A percentile compares a stretch with the other conserved stretches of the same genome.
Evolutionary conservation across 2,329 filamentous ascomycete genomes (phyloP).

Genomic region (Cercospora brassicicola): DNA sequence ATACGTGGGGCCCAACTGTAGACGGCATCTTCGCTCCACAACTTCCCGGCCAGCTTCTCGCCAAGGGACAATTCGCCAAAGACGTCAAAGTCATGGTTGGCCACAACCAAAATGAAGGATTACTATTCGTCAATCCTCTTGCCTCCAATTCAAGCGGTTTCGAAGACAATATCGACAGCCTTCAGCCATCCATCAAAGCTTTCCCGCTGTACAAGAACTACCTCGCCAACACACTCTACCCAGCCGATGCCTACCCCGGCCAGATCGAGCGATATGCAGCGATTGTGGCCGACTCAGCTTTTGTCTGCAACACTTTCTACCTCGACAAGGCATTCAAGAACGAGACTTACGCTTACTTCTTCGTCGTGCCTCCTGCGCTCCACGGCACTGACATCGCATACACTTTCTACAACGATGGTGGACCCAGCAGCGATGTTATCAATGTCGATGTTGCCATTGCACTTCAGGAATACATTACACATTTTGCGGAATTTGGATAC

Average conservation of each 20-base stretch:
- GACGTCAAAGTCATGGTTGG: slow-evolving; percentile 48
- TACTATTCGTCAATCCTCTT: slow-evolving; percentile 46
- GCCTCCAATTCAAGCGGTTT: slow-evolving; percentile 42
- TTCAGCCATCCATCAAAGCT: slow-evolving; percentile 35
- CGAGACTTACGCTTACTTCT: slow-evolving; percentile 54
- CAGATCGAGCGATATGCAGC: slow-evolving; percentile 47
- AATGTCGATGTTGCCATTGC: slow-evolving; percentile 40
- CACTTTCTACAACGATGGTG: slow-evolving; percentile 51
- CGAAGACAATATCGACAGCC: slow-evolving; percentile 34
- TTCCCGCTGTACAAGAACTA: slow-evolving; percentile 39
- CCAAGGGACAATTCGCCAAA: slow-evolving; percentile 48
- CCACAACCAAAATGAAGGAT: slow-evolving; percentile 50
- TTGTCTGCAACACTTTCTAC: slow-evolving; percentile 56
- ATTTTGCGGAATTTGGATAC: slow-evolving; percentile 44
- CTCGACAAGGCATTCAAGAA: slow-evolving; percentile 51
- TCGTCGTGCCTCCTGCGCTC: slow-evolving; percentile 54
- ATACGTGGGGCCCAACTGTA: slow-evolving; percentile 47
- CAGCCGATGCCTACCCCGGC: slow-evolving; percentile 49
- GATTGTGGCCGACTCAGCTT: slow-evolving; percentile 47
- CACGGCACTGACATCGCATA: slow-evolving; percentile 57
- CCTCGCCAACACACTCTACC: slow-evolving; percentile 51
- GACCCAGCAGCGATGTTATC: slow-evolving; percentile 1
- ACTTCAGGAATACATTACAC: slow-evolving; percentile 50
- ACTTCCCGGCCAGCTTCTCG: slow-evolving; percentile 49
- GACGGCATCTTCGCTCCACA: slow-evolving; percentile 54